Base-by-base conservation (phyloP, 2,329 filamentous ascomycete genomes). In the Colletotrichum ledebouriae region DNA sequence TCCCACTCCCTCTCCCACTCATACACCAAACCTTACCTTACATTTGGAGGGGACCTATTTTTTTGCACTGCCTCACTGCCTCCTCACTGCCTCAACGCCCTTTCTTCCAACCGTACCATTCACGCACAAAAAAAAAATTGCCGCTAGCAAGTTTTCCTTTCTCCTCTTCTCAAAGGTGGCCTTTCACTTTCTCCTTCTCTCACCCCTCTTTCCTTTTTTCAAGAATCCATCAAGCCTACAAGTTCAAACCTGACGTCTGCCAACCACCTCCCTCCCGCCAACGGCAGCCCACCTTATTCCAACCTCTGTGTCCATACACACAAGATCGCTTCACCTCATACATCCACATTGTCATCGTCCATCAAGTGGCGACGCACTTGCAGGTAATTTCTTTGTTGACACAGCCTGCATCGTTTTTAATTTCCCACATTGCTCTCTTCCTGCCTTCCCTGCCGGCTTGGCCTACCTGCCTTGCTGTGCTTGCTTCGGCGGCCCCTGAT, bases 51-150 rank as follows among this genome's bases (percentile, higher is more conserved):
- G 39, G 49, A 34, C 61, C 55, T 49, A 50, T 65, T 65, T 68
- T 67, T 68, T 63, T 68, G 65, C 65, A 68, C 65, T 68, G 65
- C 65, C 65, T 68, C 65, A 68, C 65, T 68, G 65, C 65, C 65
- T 68, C 65, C 65, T 68, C 65, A 68, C 65, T 68, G 65, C 65
- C 65, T 68, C 61, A 68, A 68, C 65, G 65, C 65, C 65, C 61
- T 68, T 56, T 25, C 65, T 56, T 65, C 55, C 61, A 25, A 46
- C 39, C 53, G 55, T 41, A 47, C 61, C 65, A 59, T 65, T 56
- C 64, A 55, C 49, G 13, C 37, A 39, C 11, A 12, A 34, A 55
- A 25, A 52, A 60, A 55, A 53, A 68, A 68, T 53, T 41, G 53
- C 65, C 65, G 65, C 65, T 68, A 68, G 42, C 59, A 63, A 42